Base-by-base conservation (phyloP, 2,329 filamentous ascomycete genomes). In the Fusarium sp. region DNA sequence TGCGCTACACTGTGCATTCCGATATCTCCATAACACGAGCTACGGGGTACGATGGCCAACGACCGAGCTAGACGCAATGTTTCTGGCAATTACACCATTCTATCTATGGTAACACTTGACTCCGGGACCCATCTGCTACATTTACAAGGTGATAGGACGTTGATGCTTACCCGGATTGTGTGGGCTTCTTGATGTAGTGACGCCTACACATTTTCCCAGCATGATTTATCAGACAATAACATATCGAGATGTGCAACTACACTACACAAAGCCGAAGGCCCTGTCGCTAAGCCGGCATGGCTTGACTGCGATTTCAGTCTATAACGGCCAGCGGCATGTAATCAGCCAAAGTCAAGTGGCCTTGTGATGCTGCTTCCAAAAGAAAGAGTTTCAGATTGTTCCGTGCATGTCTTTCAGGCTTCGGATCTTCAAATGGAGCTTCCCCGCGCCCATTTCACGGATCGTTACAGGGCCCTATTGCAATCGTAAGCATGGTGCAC, bases 171-270 rank as follows among this genome's bases (percentile, higher is more conserved):
- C 47, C 47, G 53, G 37, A 30, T 40, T 53, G 44, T 44, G 51
- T 54, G 63, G 58, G 44, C 49, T 70, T 62, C 53, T 50, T 26
- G 44, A 61, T 67, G 52, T 56, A 44, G 71, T 73, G 48, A 53
- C 47, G 72, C 70, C 24, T 44, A 58, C 35, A 56, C 56, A 62
- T 48, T 55, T 56, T 51, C 64, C 68, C 62, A 66, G 59, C 70
- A 65, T 62, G 60, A 64, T 43, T 43, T 51, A 52, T 56, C 62
- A 66, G 67, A 59, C 69, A 61, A 74, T 65, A 65, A 53, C 45
- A 65, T 35, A 37, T 71, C 62, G 49, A 73, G 51, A 64, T 65
- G 71, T 74, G 61, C 46, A 37, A 73, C 72, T 53, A 40, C 26
- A 73, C 70, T 53, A 43, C 26, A 28, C 46, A 22, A 43, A 45